phyloP scores from a whole-genome alignment of 768 basidiomycete species.

The Lactifluus echinatus region DNA sequence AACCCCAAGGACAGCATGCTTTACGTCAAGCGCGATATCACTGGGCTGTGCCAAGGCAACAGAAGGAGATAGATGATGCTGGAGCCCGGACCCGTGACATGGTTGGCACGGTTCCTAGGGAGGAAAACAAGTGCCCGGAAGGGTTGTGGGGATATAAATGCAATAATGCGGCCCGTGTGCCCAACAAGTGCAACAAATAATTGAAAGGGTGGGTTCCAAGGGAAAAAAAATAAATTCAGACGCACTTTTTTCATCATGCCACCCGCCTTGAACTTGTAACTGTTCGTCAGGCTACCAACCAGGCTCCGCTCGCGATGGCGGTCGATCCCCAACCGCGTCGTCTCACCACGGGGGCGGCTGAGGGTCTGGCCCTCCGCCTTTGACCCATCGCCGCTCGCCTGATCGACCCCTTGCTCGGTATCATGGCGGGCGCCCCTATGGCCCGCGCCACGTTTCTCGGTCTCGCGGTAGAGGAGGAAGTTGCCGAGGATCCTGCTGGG shows the following conservation, averaged over 20 bases:
- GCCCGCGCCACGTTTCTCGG: constrained; percentile 69
- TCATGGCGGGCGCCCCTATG: constrained; percentile 46
- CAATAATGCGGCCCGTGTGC: not conserved
- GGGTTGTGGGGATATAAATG: not conserved
- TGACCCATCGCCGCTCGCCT: constrained; percentile 14
- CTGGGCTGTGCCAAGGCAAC: constrained; percentile 1
- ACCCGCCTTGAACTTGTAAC: constrained; percentile 85
- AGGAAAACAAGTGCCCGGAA: not conserved
- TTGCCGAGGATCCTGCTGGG: constrained; percentile 90
- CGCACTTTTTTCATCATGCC: constrained; percentile 96
- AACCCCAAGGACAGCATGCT: not conserved
- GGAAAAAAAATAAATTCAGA: constrained; percentile 8
- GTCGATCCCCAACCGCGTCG: constrained; percentile 43
- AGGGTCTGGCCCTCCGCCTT: constrained; percentile 37
- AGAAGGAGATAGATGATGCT: not conserved
- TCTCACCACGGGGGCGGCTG: constrained; percentile 55
- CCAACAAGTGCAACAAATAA: not conserved
- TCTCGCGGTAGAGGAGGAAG: constrained; percentile 92
- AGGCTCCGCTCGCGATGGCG: constrained; percentile 72
- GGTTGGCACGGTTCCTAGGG: not conserved
- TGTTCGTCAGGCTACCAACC: constrained; percentile 86
- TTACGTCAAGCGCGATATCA: constrained; percentile 11
- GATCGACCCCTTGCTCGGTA: constrained; percentile 23
- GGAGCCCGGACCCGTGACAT: constrained; percentile 5
- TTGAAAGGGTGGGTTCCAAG: not conserved